Base-by-base conservation (phyloP, 2,329 filamentous ascomycete species). In the Botrytis deweyae region DNA sequence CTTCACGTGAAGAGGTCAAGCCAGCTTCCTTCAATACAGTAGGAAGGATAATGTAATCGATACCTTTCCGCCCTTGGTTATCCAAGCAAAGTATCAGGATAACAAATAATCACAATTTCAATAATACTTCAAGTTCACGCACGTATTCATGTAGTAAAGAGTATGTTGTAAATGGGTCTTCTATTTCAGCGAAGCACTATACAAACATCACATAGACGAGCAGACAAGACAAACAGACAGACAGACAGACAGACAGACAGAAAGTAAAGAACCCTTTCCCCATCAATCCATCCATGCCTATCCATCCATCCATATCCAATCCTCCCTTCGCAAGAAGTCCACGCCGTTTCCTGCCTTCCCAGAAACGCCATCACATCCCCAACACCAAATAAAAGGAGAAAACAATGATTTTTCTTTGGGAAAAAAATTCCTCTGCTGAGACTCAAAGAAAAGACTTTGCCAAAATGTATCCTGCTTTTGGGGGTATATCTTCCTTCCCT, bases 101-200 rank as follows among this genome's bases (percentile, higher is more conserved):
- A 20, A 36, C 18, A 59, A 36, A 36, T 7, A 25, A 36, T n/a
- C 33, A 29, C 33, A 38, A 12, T 52, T 36, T n/a, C 14, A n/a
- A 29, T 29, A 25, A 67, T 46, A 52, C 38, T n/a, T 4, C 9
- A 20, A 38, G 64, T n/a, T 25, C 64, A 67, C 29, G 36, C 33
- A 38, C 9, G 6, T 4, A 67, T n/a, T 25, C 25, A 16, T 46
- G 38, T 20, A n/a, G 22, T 36, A 29, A 8, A 49, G 14, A 38
- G 14, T 10, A 38, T n/a, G 1, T 52, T 52, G 46, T 52, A 67
- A n/a, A 52, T 25, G 22, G 29, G n/a, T 55, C 64, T 52, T 55
- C 44, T 67, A 67, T 52, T 52, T 52, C 33, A 52, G 49, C 38
- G 46, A 52, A 67, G 64, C 46, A 49, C 46, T 29, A 67, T 67